Base-by-base conservation (phyloP, 768 basidiomycete species). In the Epithele typhae region DNA sequence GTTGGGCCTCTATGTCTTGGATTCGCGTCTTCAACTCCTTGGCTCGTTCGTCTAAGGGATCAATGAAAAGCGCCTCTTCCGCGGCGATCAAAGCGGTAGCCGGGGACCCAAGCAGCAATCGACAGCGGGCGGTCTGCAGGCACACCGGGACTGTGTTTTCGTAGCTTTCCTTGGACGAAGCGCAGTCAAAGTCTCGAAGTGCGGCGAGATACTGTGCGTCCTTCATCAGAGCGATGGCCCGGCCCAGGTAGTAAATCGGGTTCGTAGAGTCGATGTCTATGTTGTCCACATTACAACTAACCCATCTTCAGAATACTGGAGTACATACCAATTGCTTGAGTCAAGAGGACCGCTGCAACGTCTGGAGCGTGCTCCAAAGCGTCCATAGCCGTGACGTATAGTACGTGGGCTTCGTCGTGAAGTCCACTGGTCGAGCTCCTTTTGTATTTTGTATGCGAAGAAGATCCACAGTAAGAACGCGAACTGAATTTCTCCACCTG, bases 141-240 rank as follows among this genome's bases (percentile, higher is more conserved):
- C 38, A 24, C 15, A 25, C 21, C 2, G 17, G n/a, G 17, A 25
- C 24, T 4, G 34, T 18, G 8, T 25, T 3, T 21, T 7, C 24
- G 22, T 45, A 47, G 34, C 15, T 24, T 5, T 17, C 19, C 15
- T 25, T 32, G 15, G 24, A 15, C 17, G 21, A 21, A 9, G 40
- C 50, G 21, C 3, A 7, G 14, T 43, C 19, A 36, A 52, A 46
- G 30, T 52, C 50, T 2, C n/a, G 30, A 1, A 51, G 37, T 15
- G 45, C 45, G 5, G 22, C 38, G 9, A 4, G 24, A 33, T 25
- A 37, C 5, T 49, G 36, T 5, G 18, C 14, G 36, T 15, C 14
- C 17, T 36, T 32, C 9, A 19, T 27, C 7, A 30, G 23, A 8
- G 48, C 48, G 25, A 21, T 27, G 7, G 14, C 48, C 9, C 48